Conservation (phyloP, 139 green algal genomes). For the Tetradesmus obliquus region DNA sequence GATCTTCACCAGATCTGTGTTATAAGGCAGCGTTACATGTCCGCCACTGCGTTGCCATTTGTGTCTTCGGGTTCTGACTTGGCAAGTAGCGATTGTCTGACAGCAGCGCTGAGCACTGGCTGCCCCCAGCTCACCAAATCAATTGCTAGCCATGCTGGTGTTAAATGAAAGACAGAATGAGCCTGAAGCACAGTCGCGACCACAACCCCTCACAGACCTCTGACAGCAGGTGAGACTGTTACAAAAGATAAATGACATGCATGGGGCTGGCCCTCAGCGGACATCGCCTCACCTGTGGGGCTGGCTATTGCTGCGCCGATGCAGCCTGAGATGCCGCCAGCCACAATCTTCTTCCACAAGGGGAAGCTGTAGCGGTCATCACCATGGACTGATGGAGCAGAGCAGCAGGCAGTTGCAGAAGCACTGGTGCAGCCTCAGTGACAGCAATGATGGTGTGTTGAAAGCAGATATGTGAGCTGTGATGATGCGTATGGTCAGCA, state of each 20-base stretch:
- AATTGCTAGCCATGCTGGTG: too few species aligned
- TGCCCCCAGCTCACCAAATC: too few species aligned
- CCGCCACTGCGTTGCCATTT: too few species aligned
- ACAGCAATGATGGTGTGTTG: too few species aligned
- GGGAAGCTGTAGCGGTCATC: constrained; percentile 35
- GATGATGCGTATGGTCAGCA: background rate
- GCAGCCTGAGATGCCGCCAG: constrained; percentile 38
- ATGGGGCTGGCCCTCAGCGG: too few species aligned
- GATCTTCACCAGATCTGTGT: constrained; percentile 39
- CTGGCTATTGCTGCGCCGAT: constrained; percentile 36
- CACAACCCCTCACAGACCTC: too few species aligned
- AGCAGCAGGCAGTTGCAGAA: background rate
- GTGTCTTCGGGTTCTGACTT: too few species aligned
- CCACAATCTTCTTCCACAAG: constrained; percentile 40
- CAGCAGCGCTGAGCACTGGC: background rate
- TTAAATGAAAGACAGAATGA: too few species aligned
- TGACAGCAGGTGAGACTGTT: too few species aligned
- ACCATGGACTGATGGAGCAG: background rate
- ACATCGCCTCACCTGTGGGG: constrained; percentile 8
- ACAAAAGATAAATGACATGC: too few species aligned
- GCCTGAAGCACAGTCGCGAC: too few species aligned
- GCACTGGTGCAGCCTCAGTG: too few species aligned
- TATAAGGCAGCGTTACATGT: background rate
- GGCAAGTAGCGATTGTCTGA: background rate
- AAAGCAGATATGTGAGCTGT: background rate